phyloP scores from a whole-genome alignment of 2,329 filamentous ascomycete genomes.

The Trichophyton benhamiae region DNA sequence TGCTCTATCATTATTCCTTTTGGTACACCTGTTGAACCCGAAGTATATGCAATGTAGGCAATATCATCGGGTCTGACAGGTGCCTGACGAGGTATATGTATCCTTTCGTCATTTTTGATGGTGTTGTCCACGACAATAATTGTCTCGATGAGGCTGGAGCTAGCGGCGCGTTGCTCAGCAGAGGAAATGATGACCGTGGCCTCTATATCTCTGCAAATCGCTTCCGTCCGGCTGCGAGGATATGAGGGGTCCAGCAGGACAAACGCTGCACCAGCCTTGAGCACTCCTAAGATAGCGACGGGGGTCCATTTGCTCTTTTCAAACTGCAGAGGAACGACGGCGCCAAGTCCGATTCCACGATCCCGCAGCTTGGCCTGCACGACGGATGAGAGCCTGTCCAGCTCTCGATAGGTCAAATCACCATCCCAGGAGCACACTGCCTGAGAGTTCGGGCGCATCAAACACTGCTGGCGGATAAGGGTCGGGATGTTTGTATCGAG shows the following conservation, averaged over 20 bases:
- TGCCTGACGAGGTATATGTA: not conserved
- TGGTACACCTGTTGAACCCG: constrained; percentile 39
- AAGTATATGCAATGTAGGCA: constrained; percentile 38
- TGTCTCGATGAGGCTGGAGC: not conserved
- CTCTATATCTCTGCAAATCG: not conserved
- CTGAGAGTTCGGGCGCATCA: constrained; percentile 8
- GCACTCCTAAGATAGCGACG: constrained; percentile 11
- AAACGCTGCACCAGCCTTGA: constrained; percentile 14
- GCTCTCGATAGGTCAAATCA: constrained; percentile 10
- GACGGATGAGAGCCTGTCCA: constrained; percentile 15
- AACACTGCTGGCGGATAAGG: constrained; percentile 10
- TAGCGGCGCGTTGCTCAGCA: not conserved
- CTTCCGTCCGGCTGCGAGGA: constrained; percentile 3
- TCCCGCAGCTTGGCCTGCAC: constrained; percentile 5
- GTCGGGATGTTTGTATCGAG: constrained; percentile 13
- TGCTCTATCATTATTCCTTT: constrained; percentile 49
- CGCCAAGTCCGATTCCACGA: constrained; percentile 16
- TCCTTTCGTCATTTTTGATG: not conserved
- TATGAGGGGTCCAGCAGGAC: constrained; percentile 12
- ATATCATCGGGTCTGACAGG: not conserved
- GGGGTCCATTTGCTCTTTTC: constrained; percentile 13
- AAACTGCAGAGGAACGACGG: constrained; percentile 11
- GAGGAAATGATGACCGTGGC: not conserved
- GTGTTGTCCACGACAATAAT: not conserved
- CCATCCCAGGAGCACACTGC: constrained; percentile 18